Evolutionary conservation across 768 basidiomycete species (phyloP).

Genomic region (Suillus luteus): DNA sequence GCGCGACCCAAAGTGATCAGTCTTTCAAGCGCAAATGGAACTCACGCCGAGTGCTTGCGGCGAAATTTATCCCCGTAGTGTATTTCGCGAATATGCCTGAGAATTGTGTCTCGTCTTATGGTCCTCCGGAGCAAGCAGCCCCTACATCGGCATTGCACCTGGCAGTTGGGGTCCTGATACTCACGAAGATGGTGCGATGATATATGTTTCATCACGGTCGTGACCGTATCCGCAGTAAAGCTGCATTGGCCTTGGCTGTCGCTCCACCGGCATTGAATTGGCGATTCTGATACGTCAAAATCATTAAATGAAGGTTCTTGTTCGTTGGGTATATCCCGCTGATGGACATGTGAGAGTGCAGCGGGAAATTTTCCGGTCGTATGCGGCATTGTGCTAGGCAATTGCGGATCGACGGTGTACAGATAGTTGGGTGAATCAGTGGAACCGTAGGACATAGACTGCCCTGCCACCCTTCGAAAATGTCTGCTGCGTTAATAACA

Average conservation of each 20-base stretch:
- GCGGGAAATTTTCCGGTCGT: background rate
- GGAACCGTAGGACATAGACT: background rate
- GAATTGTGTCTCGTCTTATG: constrained; percentile 3
- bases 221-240: background rate
- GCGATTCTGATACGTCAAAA: background rate
- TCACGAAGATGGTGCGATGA: background rate
- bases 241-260: background rate
- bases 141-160: background rate
- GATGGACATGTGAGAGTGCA: background rate
- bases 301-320: background rate
- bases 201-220: background rate
- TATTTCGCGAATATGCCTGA: constrained; percentile 3
- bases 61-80: constrained; percentile 4
- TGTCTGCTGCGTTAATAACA: background rate
- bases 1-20: background rate
- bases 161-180: background rate
- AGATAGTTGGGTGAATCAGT: background rate
- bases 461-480: background rate
- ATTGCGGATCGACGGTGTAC: background rate
- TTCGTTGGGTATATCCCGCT: background rate
- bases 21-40: background rate
- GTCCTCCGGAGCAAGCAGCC: background rate
- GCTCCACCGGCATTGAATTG: background rate
- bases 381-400: background rate
- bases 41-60: background rate